Conservation (phyloP, 192 early-diverging fungal genomes). For the Obelidium mucronatum region DNA sequence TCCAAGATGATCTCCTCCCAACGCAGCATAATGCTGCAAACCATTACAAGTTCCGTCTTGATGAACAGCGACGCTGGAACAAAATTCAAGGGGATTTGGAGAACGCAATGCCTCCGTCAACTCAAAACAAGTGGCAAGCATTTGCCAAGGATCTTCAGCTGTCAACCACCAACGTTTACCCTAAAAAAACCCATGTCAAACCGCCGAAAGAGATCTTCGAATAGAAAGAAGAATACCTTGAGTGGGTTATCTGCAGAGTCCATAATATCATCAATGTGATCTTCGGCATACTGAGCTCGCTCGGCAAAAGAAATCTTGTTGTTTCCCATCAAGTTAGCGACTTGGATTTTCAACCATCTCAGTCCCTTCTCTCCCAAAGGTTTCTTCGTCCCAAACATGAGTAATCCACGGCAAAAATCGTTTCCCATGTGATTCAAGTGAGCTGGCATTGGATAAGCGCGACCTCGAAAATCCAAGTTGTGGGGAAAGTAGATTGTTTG, state of each 20-base stretch:
- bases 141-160: conserved; percentile 93
- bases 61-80: conserved; percentile 85
- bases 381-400: conserved; percentile 83
- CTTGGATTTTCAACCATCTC: conserved; percentile 94
- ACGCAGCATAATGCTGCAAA: conserved; percentile 97
- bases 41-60: conserved; percentile 99
- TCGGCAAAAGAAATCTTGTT: conserved; percentile 91
- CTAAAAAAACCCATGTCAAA: conserved; percentile 34
- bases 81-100: conserved; percentile 73
- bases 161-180: conserved; percentile 88
- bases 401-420: conserved; percentile 92
- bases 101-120: conserved; percentile 74
- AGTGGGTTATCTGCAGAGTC: conserved; percentile 87
- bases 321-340: conserved; percentile 89
- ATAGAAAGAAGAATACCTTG: conserved; percentile 8
- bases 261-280: conserved; percentile 78
- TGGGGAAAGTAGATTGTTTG: conserved; percentile 96
- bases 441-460: conserved; percentile 96
- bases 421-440: conserved; percentile 96
- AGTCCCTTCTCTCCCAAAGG: conserved; percentile 81
- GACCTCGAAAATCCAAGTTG: conserved; percentile 96
- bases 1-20: conserved; percentile 89
- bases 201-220: neutral
- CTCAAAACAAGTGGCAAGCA: conserved; percentile 90
- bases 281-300: conserved; percentile 75